Evolutionary conservation across 1,284 basidiomycete genomes (phyloP), one percentile per base, ranked within the genome.

Genomic region (Puccinia novopanici): DNA sequence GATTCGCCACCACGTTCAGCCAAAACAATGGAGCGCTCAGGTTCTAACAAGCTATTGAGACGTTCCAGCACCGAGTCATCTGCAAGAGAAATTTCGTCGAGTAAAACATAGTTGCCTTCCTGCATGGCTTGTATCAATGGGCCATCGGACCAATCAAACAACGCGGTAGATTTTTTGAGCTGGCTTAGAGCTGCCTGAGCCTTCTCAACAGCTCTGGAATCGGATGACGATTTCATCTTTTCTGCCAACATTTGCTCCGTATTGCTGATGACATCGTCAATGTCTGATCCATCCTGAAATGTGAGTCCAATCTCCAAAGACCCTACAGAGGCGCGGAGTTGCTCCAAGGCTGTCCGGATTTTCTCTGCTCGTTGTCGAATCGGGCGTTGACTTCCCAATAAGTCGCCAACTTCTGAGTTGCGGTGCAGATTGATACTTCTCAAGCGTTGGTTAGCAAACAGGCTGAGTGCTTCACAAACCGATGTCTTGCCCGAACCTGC

Each of bases 61-160:
- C 97, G 91, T 86, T 99, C 97, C 0, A 99, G 90, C 2, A 99
- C 97, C 0, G 95, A 98, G 85, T 99, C 97, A 85, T 99, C 97
- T 0, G 97, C 97, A 8, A 99, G 88, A 0, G 97, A 99, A 48
- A 99, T 96, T 85, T 99, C 97, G 85, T 99, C 97, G 30, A 99
- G 89, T 5, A 99, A 88, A 82, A 99, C 91, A 9, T 97, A 89
- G 83, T 93, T 91, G 24, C 95, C 97, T 24, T 87, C 85, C 6
- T 89, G 88, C 97, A 99, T 99, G 6, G 97, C 93, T 83, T 94
- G 90, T 17, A 99, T 91, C 45, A 99, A 89, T 3, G 97, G 95
- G 1, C 97, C 97, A 84, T 99, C 94, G 82, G 92, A 90, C 97
- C 97, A 99, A 85, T 97, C 93, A 84, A 99, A 98, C n/a, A 99